phyloP scores from a whole-genome alignment of 768 basidiomycete genomes.

The Cystobasidium tubakii region DNA sequence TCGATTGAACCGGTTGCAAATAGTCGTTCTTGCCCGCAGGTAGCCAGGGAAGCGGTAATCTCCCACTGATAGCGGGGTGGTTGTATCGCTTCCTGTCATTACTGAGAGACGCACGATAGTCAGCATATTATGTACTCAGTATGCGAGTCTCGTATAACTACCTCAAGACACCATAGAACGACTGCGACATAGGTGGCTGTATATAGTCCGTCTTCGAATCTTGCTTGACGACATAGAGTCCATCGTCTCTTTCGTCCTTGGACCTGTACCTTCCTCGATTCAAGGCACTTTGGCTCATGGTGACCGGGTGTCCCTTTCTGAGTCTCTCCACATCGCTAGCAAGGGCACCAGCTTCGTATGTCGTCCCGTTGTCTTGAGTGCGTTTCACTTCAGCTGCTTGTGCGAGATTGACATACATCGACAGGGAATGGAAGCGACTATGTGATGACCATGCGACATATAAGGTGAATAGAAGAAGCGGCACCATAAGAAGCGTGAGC shows the following conservation, averaged over 20 bases:
- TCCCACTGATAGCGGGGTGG: slow-evolving; percentile 88
- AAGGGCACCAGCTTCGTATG: slow-evolving; percentile 48
- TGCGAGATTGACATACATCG: slow-evolving; percentile 75
- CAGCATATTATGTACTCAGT: background rate
- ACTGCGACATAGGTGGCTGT: slow-evolving; percentile 93
- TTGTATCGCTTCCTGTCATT: slow-evolving; percentile 93
- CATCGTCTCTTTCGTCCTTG: slow-evolving; percentile 74
- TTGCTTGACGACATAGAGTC: slow-evolving; percentile 88
- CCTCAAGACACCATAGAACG: slow-evolving; percentile 90
- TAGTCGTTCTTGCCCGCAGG: slow-evolving; percentile 56
- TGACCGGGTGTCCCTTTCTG: slow-evolving; percentile 76
- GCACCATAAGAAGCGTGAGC: slow-evolving; percentile 62
- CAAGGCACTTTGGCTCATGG: slow-evolving; percentile 80
- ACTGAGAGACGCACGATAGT: slow-evolving; percentile 51
- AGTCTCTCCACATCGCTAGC: slow-evolving; percentile 70
- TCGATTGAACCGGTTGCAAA: slow-evolving; percentile 44
- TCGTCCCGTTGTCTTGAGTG: background rate
- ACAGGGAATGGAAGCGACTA: slow-evolving; percentile 63
- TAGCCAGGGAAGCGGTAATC: slow-evolving; percentile 88
- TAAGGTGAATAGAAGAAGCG: slow-evolving; percentile 68
- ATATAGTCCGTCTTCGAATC: slow-evolving; percentile 66
- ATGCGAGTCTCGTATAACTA: slow-evolving; percentile 47
- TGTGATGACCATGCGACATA: slow-evolving; percentile 76
- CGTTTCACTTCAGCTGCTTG: slow-evolving; percentile 82
- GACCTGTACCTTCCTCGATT: slow-evolving; percentile 81